Conservation (phyloP, 208 protist genomes). For the Kentomonas sorsogonicus region DNA sequence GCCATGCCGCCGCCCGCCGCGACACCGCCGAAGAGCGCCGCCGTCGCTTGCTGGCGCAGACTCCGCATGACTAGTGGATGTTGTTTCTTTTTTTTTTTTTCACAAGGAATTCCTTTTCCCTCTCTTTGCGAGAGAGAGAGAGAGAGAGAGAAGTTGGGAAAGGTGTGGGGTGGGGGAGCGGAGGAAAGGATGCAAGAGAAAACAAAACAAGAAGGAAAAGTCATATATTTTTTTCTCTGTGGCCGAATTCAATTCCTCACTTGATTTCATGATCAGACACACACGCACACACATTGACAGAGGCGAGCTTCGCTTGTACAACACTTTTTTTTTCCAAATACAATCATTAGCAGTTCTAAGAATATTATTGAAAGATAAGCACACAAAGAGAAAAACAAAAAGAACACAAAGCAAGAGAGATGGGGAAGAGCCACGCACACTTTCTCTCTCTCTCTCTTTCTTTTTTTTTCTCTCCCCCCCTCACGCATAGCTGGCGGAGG, state of each 20-base stretch:
- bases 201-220: no score
- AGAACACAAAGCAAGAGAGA: not conserved
- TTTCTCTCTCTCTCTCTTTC: conserved; percentile 9
- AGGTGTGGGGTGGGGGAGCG: no score
- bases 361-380: not conserved
- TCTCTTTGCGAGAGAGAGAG: not conserved
- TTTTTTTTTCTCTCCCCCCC: not conserved
- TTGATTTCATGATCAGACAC: not conserved
- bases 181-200: no score
- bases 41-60: no score
- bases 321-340: conserved; percentile 7
- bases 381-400: not conserved
- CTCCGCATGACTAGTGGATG: no score
- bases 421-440: not conserved
- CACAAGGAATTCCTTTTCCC: not conserved
- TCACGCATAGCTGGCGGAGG: no score
- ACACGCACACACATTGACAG: not conserved
- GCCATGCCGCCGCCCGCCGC: not conserved
- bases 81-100: not conserved
- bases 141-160: conserved; percentile 7
- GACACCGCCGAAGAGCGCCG: no score
- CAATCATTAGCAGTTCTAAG: not conserved
- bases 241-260: no score
- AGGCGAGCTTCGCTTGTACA: not conserved
- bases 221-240: no score